Evolutionary conservation across 495 filamentous ascomycete species (phyloP), one percentile per base, ranked within the genome.

Genomic region (Melanomma pulvis-pyrius): DNA sequence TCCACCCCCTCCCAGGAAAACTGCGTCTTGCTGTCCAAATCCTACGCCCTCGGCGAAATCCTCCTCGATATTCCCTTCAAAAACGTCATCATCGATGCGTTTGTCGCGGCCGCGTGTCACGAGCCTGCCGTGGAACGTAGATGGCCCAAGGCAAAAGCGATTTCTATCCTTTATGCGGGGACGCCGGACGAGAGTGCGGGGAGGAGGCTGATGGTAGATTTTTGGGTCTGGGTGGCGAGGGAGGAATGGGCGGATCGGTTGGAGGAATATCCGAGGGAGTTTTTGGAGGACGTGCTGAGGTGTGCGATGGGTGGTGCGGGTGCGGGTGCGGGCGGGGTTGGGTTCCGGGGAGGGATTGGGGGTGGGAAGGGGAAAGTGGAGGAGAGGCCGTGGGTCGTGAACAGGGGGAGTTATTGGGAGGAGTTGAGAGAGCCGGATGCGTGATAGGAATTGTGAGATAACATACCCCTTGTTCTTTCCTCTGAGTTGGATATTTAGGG

Each of bases 31-130:
- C 15, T 15, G 32, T 17, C 8, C 13, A 21, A 61, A 41, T 46
- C 56, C 26, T 67, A 67, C 36, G 57, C 51, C 12, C 49, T 67
- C 7, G 63, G 63, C 11, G 63, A 67, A 28, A 47, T 28, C 32
- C 21, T 67, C 8, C 39, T 67, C 17, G 48, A 61, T 52, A 46
- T 15, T 9, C 19, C 26, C n/a, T 67, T 60, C 47, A 67, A 60
- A 25, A 52, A 67, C 48, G 29, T 32, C 1, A 26, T 67, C n/a
- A 3, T 67, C 30, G 47, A 67, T 28, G 32, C 28, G 1, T 51
- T 67, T n/a, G 29, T 41, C 19, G 28, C 47, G 19, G 3, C 44
- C 13, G 28, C 41, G 24, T 21, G n/a, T n/a, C n/a, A n/a, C n/a
- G n/a, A n/a, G n/a, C n/a, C n/a, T n/a, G n/a, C n/a, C n/a, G n/a